Conservation (phyloP, 2,329 filamentous ascomycete species). For the Colletotrichum limetticola region DNA sequence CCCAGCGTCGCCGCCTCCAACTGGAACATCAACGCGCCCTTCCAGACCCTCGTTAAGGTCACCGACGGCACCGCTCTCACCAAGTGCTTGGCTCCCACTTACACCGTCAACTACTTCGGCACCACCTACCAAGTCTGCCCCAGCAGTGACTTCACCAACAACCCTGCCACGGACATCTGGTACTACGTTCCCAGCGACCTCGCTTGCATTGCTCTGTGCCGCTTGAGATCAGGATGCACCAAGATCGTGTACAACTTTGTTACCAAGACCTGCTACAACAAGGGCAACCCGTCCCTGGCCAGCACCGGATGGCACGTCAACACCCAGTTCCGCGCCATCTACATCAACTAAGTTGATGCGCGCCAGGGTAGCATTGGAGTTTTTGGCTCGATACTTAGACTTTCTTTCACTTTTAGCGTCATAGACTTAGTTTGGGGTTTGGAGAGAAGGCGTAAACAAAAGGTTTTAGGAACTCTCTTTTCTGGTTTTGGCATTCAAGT, state of each 20-base stretch:
- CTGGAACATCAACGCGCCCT: constrained; percentile 11
- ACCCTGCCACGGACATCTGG: constrained; percentile 19
- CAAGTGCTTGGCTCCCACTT: constrained; percentile 13
- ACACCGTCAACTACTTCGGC: not conserved
- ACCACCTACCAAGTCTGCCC: constrained; percentile 16
- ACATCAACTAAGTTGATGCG: not conserved
- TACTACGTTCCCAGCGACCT: not conserved
- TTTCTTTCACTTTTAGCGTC: not conserved
- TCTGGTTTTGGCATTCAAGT: not conserved
- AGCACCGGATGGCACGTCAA: constrained; percentile 18
- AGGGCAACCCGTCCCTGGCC: constrained; percentile 20
- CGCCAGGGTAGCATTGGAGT: not conserved
- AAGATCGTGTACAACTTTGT: constrained; percentile 20
- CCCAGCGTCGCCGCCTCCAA: constrained; percentile 10
- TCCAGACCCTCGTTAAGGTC: constrained; percentile 17
- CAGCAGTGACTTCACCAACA: constrained; percentile 24
- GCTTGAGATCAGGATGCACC: constrained; percentile 2
- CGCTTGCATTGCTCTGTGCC: constrained; percentile 9
- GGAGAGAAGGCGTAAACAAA: not conserved
- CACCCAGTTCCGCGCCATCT: constrained; percentile 22
- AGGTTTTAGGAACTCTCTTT: not conserved
- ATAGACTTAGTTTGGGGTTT: not conserved
- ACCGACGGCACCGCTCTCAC: constrained; percentile 5
- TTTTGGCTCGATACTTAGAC: not conserved
- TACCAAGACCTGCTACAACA: constrained; percentile 21